Evolutionary conservation across 225 moss, liverwort and hornwort species (phyloP).

Genomic region (Bryoerythrophyllum caledonicum): DNA sequence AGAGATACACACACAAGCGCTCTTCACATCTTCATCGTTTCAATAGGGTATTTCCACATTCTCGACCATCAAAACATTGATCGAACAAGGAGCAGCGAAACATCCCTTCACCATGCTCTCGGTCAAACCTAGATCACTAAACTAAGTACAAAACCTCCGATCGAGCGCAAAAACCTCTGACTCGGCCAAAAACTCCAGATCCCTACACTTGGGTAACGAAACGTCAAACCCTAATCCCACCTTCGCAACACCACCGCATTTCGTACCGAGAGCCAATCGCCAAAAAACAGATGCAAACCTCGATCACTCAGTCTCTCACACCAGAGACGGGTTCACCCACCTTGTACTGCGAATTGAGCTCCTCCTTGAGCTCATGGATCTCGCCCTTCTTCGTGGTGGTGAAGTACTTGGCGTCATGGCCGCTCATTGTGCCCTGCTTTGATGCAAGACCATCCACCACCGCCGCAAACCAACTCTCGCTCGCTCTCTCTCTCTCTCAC

Average conservation of each 20-base stretch:
- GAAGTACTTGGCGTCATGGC: conserved; percentile 99
- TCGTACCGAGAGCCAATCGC: not conserved
- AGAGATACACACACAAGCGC: not conserved
- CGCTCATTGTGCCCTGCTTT: conserved; percentile 71
- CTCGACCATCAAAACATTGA: not conserved
- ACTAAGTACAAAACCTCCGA: conserved; percentile 1
- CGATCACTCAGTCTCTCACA: not conserved
- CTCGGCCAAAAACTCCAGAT: conserved; percentile 6
- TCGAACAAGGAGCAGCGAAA: too few species aligned
- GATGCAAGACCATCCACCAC: conserved; percentile 1
- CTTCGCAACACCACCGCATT: not conserved
- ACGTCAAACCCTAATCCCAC: conserved; percentile 27
- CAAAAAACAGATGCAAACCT: not conserved
- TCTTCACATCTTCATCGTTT: not conserved
- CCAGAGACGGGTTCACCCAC: conserved; percentile 32
- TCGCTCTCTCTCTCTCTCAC: too few species aligned
- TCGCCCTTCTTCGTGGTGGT: conserved; percentile 99
- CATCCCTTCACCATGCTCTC: too few species aligned
- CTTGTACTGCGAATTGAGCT: conserved; percentile 99
- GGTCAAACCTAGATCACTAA: not conserved
- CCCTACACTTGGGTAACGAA: not conserved
- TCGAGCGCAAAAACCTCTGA: conserved; percentile 14
- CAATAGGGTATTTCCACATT: not conserved
- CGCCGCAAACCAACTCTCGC: not conserved
- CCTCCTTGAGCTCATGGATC: conserved; percentile 99